Evolutionary conservation across 1,284 basidiomycete genomes (phyloP).

Genomic region (Xerocomus amazonicus): DNA sequence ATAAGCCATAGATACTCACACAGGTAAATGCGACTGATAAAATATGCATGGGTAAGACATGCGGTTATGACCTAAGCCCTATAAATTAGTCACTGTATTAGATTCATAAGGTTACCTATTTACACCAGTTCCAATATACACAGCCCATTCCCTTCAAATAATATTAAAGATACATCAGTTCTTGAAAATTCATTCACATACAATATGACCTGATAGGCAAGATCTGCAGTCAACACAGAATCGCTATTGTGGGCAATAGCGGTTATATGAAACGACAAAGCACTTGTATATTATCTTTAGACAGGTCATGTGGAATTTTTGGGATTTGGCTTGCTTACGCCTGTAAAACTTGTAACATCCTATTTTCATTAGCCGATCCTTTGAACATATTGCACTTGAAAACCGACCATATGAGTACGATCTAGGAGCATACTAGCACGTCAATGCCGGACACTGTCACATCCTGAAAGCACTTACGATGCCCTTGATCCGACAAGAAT

Average conservation of each 20-base stretch:
- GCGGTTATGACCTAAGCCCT: constrained; percentile 15
- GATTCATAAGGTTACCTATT: neutral
- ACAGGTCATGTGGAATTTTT: no score
- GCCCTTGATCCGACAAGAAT: constrained; percentile 22
- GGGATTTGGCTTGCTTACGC: constrained; percentile 6
- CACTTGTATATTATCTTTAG: constrained; percentile 6
- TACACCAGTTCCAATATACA: constrained; percentile 18
- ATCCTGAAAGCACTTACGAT: constrained; percentile 9
- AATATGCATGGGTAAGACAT: constrained; percentile 24
- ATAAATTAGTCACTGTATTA: constrained; percentile 7
- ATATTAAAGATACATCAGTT: neutral
- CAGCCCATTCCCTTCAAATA: constrained; percentile 9
- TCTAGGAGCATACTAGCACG: constrained; percentile 2
- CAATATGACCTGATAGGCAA: neutral
- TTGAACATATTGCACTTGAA: neutral
- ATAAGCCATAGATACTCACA: constrained; percentile 11
- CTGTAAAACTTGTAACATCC: constrained; percentile 18
- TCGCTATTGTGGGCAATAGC: constrained; percentile 6
- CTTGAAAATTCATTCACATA: constrained; percentile 6
- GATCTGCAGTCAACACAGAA: accelerated
- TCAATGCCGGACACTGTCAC: neutral
- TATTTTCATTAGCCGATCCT: constrained; percentile 8
- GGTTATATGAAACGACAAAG: constrained; percentile 10
- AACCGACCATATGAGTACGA: constrained; percentile 21
- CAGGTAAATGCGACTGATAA: constrained; percentile 24